phyloP scores from a whole-genome alignment of 1,284 basidiomycete genomes.

The Irpex sp. region DNA sequence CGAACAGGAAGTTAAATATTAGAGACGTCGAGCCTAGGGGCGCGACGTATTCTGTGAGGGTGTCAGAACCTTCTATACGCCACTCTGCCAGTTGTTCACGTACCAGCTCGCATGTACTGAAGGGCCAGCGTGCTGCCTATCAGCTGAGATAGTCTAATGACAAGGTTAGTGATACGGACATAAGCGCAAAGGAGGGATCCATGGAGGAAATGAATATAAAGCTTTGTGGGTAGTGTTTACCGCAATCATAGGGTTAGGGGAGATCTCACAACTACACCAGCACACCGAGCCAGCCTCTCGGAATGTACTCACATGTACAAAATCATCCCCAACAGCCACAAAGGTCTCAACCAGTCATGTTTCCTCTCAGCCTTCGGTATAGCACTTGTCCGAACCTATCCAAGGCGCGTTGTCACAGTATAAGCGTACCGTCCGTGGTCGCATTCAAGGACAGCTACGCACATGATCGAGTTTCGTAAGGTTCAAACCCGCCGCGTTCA shows the following conservation, averaged over 20 bases:
- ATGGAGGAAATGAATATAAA: too few species aligned
- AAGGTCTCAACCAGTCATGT: slow-evolving; percentile 71
- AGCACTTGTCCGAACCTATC: slow-evolving; percentile 63
- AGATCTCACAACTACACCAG: too few species aligned
- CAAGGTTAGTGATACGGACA: not conserved
- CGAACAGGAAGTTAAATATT: slow-evolving; percentile 88
- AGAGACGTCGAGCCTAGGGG: slow-evolving; percentile 81
- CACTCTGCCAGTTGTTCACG: not conserved
- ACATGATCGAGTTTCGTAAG: slow-evolving; percentile 84
- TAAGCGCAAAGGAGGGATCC: too few species aligned
- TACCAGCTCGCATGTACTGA: slow-evolving; percentile 83
- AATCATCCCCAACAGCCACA: slow-evolving; percentile 82
- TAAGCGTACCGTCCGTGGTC: slow-evolving; percentile 1
- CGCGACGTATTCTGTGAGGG: slow-evolving; percentile 82
- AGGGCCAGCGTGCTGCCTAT: slow-evolving; percentile 84
- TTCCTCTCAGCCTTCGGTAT: slow-evolving; percentile 67
- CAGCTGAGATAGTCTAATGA: slow-evolving; percentile 69
- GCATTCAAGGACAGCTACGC: slow-evolving; percentile 18
- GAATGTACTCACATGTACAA: slow-evolving; percentile 59
- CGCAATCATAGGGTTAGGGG: too few species aligned
- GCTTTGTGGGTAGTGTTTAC: too few species aligned
- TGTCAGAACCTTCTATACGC: not conserved
- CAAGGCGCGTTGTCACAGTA: not conserved
- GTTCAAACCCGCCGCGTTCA: slow-evolving; percentile 84
- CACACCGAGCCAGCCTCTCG: not conserved